Evolutionary conservation across 805 yeast genomes (phyloP).

Genomic region (Nakazawaea wyomingensis): DNA sequence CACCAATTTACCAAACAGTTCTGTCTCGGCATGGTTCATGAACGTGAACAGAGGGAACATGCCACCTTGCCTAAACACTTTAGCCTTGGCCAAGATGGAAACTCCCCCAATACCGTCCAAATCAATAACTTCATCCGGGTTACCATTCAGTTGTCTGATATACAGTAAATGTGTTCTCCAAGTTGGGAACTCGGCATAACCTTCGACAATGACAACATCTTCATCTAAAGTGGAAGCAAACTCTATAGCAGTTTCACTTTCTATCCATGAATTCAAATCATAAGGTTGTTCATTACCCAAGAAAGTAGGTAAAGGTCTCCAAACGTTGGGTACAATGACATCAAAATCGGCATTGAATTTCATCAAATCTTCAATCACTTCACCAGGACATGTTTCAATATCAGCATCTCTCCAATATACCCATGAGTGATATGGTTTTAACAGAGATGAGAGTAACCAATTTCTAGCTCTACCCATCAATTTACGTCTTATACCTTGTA

Average conservation of each 20-base stretch:
- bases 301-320: constrained; percentile 95
- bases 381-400: constrained; percentile 76
- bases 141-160: constrained; percentile 55
- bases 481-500: constrained; percentile 79
- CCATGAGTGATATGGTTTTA: constrained; percentile 85
- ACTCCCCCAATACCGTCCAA: constrained; percentile 89
- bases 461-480: constrained; percentile 85
- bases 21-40: constrained; percentile 83
- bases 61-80: constrained; percentile 71
- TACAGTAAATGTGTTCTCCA: constrained; percentile 82
- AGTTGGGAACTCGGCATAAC: constrained; percentile 82
- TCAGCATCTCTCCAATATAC: constrained; percentile 90
- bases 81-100: constrained; percentile 70
- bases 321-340: constrained; percentile 81
- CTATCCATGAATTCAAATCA: constrained; percentile 96
- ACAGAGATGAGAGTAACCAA: constrained; percentile 71
- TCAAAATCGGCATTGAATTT: constrained; percentile 51
- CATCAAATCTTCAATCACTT: constrained; percentile 72
- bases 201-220: constrained; percentile 85
- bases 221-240: constrained; percentile 62
- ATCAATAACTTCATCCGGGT: constrained; percentile 58
- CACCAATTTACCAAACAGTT: constrained; percentile 82
- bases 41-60: constrained; percentile 83
- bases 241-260: constrained; percentile 69
- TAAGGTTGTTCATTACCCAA: constrained; percentile 90